Percentiles rank a stretch among this genome's conserved stretches.
These are phyloP conservation scores for Globisporangium nunn DNA, from an alignment of 352 stramenopile genomes.

Conservation along the genomic window DNA sequence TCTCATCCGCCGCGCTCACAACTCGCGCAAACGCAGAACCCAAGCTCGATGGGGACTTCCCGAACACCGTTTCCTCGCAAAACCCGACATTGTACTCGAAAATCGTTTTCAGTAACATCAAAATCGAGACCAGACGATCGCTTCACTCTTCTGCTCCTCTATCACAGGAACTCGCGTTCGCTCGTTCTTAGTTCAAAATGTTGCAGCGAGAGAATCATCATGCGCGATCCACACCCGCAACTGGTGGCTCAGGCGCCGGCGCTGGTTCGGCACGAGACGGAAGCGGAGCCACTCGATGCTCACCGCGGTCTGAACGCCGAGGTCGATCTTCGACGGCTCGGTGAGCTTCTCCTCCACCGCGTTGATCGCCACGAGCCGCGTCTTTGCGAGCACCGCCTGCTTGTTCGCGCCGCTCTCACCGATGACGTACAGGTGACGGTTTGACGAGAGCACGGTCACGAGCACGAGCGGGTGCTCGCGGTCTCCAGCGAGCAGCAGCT, in stretches of 20 bases:
- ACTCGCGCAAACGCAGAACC: no score
- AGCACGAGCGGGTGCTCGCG: constrained; percentile 16
- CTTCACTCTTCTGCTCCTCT: not conserved
- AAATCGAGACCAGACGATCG: no score
- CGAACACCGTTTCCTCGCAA: no score
- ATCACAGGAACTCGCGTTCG: not conserved
- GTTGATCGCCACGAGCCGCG: constrained; percentile 39
- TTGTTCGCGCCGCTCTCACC: constrained; percentile 27
- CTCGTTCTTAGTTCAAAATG: constrained; percentile 6
- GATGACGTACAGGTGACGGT: constrained; percentile 46
- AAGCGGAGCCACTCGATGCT: constrained; percentile 53
- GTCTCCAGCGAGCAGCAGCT: constrained; percentile 32
- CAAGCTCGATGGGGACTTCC: no score
- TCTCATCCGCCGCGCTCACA: no score
- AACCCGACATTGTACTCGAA: no score
- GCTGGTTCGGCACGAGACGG: constrained; percentile 39
- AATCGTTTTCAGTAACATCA: no score
- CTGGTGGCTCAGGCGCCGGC: constrained; percentile 53
- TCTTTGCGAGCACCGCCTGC: constrained; percentile 39
- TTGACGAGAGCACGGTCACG: constrained; percentile 46
- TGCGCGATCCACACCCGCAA: constrained; percentile 46
- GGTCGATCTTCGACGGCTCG: constrained; percentile 52
- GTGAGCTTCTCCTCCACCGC: constrained; percentile 65
- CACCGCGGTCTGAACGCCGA: constrained; percentile 33
- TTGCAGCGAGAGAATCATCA: constrained; percentile 1